phyloP scores from a whole-genome alignment of 495 filamentous ascomycete species.

The Lasiosphaeria ovina region DNA sequence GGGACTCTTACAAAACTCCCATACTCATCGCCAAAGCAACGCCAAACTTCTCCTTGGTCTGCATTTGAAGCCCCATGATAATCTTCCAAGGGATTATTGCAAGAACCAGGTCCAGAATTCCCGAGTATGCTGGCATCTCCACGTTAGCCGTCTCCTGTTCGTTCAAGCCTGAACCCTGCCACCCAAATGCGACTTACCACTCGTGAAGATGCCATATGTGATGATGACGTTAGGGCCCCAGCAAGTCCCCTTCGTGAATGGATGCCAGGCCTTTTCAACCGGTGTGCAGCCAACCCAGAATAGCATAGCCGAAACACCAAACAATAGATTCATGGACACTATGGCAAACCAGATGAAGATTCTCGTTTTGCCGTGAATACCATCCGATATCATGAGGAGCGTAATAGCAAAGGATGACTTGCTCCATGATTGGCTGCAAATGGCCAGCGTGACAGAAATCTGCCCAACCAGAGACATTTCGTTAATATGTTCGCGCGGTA shows the following conservation, averaged over 20 bases:
- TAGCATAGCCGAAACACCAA: constrained; percentile 39
- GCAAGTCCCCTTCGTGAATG: constrained; percentile 26
- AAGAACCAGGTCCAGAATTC: constrained; percentile 28
- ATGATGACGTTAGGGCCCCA: constrained; percentile 31
- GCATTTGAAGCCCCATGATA: constrained; percentile 31
- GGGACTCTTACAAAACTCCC: constrained; percentile 21
- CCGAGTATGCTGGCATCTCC: constrained; percentile 30
- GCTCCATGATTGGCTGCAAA: constrained; percentile 30
- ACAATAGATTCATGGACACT: constrained; percentile 37
- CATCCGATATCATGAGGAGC: constrained; percentile 23
- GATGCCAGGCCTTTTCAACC: constrained; percentile 36
- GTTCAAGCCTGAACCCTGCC: no score
- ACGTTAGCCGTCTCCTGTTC: background rate
- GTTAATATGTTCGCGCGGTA: constrained; percentile 21
- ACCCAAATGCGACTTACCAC: constrained; percentile 17
- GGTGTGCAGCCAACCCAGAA: constrained; percentile 41
- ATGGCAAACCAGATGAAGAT: constrained; percentile 31
- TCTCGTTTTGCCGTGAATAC: constrained; percentile 24
- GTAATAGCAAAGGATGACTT: constrained; percentile 36
- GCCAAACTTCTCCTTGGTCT: constrained; percentile 35
- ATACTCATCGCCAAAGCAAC: constrained; percentile 41
- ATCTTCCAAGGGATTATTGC: constrained; percentile 32
- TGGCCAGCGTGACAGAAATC: constrained; percentile 22
- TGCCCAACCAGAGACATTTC: constrained; percentile 25
- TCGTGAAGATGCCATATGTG: constrained; percentile 23